Base-by-base conservation (phyloP, 495 filamentous ascomycete genomes). In the Cairneyella variabilis region DNA sequence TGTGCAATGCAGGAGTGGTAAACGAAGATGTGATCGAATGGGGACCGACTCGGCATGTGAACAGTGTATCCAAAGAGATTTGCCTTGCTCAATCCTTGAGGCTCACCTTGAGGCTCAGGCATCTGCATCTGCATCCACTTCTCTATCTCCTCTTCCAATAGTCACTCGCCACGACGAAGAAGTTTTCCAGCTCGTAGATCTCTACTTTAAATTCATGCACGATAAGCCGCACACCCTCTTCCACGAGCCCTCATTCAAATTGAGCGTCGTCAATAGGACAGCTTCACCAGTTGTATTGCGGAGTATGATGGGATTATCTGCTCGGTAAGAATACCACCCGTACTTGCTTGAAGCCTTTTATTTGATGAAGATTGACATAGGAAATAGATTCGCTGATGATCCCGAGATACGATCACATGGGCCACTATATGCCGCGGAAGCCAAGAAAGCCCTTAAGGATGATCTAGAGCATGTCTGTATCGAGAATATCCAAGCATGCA, bases 171-270 rank as follows among this genome's bases (percentile, higher is more conserved):
- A n/a, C n/a, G n/a, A n/a, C n/a, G n/a, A n/a, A n/a, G n/a, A n/a
- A n/a, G n/a, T n/a, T n/a, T n/a, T n/a, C n/a, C n/a, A n/a, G n/a
- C 46, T 65, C 12, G 54, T 64, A n/a, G 57, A 63, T 39, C 41
- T 68, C 3, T 68, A 68, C 48, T 41, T 68, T 11, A n/a, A 46
- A 10, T 57, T 53, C 47, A 63, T 68, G 16, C 66, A 68, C 51
- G 60, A 66, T 46, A 65, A 68, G 32, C 61, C 65, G 3, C 65
- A 68, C 28, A 62, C 60, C 8, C 36, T 66, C 1, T 68, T 68
- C 36, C 61, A 65, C 39, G 60, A 64, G 17, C 40, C 43, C 6
- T 22, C 48, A 3, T 26, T 60, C n/a, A 37, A 17, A 16, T 8
- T 6, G 12, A 21, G 9, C 34, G 48, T 55, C 3, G 18, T 17